Conservation (phyloP, 345 rosid genomes). For the Jatropha curcas region DNA sequence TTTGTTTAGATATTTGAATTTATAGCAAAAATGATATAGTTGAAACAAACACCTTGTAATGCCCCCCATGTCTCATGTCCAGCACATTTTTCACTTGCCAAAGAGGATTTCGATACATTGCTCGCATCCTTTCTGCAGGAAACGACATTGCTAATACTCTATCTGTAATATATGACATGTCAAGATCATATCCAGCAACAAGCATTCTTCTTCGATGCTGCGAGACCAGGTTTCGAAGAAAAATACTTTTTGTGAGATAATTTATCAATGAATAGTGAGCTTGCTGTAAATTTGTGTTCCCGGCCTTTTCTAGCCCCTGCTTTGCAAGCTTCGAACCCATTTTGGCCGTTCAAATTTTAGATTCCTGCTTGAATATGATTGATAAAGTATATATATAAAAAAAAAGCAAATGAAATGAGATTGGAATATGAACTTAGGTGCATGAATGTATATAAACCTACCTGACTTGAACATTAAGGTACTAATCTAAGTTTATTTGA, state of each 20-base stretch:
- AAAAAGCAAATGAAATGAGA: too few relatives aligned
- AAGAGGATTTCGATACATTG: constrained; percentile 84
- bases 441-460: neutral
- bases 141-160: constrained; percentile 82
- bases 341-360: constrained; percentile 16
- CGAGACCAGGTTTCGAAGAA: constrained; percentile 79
- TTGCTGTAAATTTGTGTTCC: constrained; percentile 19
- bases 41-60: constrained; percentile 70
- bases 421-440: neutral
- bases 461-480: constrained; percentile 47
- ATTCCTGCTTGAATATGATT: constrained; percentile 9
- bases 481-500: constrained; percentile 11
- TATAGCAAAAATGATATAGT: too few relatives aligned
- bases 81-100: constrained; percentile 97
- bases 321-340: constrained; percentile 77
- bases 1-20: too few relatives aligned
- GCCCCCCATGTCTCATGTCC: constrained; percentile 72
- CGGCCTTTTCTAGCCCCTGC: constrained; percentile 36
- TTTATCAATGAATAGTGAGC: constrained; percentile 42
- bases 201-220: constrained; percentile 77
- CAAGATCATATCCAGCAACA: constrained; percentile 87
- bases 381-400: too few relatives aligned
- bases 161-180: constrained; percentile 88
- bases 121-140: constrained; percentile 86
- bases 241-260: constrained; percentile 55